Percentiles rank a stretch among this genome's conserved stretches.
Evolutionary conservation across 2,329 filamentous ascomycete species (phyloP).

Genomic region (Fusarium globosum): DNA sequence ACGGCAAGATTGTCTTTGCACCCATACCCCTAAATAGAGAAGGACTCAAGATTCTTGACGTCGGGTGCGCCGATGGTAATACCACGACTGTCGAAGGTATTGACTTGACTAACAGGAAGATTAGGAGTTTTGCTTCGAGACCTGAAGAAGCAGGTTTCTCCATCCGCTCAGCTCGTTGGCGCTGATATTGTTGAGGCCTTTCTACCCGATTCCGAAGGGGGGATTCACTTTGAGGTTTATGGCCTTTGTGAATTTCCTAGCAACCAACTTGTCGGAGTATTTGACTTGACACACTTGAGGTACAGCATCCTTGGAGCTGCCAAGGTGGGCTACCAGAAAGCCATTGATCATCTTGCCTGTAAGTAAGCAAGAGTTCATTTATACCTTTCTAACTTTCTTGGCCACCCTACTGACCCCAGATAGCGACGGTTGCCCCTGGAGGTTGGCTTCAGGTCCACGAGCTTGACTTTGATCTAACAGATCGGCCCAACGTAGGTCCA

Average conservation of each 20-base stretch:
- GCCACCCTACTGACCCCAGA: rapidly evolving
- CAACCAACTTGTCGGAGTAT: not conserved
- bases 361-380: rapidly evolving
- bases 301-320: constrained; percentile 6
- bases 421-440: constrained; percentile 11
- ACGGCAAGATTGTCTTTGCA: constrained; percentile 11
- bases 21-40: not conserved
- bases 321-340: not conserved
- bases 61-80: constrained; percentile 25
- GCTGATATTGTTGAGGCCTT: constrained; percentile 19
- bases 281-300: constrained; percentile 17
- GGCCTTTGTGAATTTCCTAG: not conserved
- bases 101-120: rapidly evolving
- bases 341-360: constrained; percentile 3
- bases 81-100: rapidly evolving
- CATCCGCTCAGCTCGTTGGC: constrained; percentile 25
- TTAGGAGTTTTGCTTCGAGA: constrained; percentile 16
- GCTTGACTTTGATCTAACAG: constrained; percentile 4
- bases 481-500: not conserved
- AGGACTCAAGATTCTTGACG: constrained; percentile 8
- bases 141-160: constrained; percentile 8
- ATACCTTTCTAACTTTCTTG: rapidly evolving
- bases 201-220: not conserved
- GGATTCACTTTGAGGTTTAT: constrained; percentile 8
- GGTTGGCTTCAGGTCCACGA: constrained; percentile 26